These are phyloP conservation scores for Eragrostis tef DNA, from an alignment of 202 grass and related monocot species.

Conservation along the genomic window DNA sequence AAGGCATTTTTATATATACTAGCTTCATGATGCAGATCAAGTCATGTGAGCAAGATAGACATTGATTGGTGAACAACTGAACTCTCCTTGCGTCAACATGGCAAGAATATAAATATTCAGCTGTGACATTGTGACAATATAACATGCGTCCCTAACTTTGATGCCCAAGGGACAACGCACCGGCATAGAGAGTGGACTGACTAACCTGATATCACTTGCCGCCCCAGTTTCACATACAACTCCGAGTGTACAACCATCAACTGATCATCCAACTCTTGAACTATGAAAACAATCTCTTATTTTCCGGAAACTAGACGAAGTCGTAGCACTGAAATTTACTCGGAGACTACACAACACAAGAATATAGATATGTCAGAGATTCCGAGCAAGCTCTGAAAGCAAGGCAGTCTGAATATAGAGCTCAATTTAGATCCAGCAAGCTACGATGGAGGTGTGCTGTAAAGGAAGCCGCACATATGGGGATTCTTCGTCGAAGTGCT, in stretches of 20 bases:
- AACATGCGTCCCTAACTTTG: too few species aligned
- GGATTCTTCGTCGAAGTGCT: too few species aligned
- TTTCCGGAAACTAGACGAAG: neutral
- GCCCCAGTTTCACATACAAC: neutral
- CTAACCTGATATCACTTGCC: neutral
- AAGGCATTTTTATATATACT: too few species aligned
- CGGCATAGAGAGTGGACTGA: neutral
- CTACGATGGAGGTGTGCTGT: too few species aligned
- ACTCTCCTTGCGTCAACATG: neutral
- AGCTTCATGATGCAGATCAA: neutral
- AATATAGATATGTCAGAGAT: neutral
- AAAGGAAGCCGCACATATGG: too few species aligned
- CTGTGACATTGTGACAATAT: too few species aligned
- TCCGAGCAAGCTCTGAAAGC: neutral
- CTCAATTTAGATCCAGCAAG: neutral
- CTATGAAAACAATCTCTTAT: neutral
- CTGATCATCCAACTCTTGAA: too few species aligned
- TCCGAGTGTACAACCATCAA: neutral
- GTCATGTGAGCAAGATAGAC: neutral
- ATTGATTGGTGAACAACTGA: neutral
- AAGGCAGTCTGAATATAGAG: neutral
- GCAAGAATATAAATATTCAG: neutral
- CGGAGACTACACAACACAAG: neutral
- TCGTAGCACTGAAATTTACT: neutral
- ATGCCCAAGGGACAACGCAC: neutral